These are phyloP conservation scores for Paraphaeosphaeria sporulosa DNA, from an alignment of 2,329 filamentous ascomycete genomes.

Conservation along the genomic window DNA sequence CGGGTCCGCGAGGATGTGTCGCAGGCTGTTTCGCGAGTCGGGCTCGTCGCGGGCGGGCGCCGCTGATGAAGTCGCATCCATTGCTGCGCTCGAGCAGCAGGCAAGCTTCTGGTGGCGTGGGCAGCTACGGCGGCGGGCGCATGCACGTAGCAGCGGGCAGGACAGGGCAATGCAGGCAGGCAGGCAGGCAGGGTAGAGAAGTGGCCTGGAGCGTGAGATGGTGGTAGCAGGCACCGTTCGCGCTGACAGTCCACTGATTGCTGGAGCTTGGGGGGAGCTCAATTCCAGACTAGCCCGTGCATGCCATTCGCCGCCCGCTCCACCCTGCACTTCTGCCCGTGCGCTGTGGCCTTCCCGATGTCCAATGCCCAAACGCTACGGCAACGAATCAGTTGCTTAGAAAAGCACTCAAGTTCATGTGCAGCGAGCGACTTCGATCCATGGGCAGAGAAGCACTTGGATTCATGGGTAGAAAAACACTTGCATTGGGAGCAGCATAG, in stretches of 20 bases:
- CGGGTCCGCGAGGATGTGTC: conserved; percentile 49
- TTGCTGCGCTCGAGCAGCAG: conserved; percentile 19
- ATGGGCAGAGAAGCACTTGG: not conserved
- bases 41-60: conserved; percentile 38
- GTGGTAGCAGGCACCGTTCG: not conserved
- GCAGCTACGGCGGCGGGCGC: not conserved
- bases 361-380: too few relatives aligned
- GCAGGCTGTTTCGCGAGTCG: conserved; percentile 49
- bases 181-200: too few relatives aligned
- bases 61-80: conserved; percentile 27
- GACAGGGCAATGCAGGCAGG: too few relatives aligned
- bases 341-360: not conserved
- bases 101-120: conserved; percentile 9
- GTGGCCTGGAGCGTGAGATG: not conserved
- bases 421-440: too few relatives aligned
- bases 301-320: not conserved
- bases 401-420: too few relatives aligned
- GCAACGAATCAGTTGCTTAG: too few relatives aligned
- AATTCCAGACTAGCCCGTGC: conserved; percentile 3
- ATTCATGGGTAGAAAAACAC: conserved; percentile 19
- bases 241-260: not conserved
- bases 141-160: not conserved
- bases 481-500: conserved; percentile 36
- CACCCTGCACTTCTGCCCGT: not conserved
- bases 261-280: not conserved